These are phyloP conservation scores for Tilletiopsis washingtonensis DNA, from an alignment of 1,284 basidiomycete species.

Conservation along the genomic window DNA sequence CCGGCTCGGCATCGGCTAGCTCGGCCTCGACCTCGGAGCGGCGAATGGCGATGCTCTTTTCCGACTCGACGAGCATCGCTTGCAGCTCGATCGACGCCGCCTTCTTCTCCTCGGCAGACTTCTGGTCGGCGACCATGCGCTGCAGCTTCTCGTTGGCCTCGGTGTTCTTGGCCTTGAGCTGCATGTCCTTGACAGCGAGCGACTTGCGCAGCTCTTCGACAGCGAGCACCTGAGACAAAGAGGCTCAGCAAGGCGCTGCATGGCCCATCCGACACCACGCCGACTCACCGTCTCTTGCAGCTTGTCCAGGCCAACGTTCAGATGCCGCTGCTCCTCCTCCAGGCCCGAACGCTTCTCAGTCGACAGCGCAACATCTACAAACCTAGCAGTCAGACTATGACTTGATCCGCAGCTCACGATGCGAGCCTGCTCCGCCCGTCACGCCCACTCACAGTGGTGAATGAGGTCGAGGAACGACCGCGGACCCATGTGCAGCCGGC, in stretches of 20 bases:
- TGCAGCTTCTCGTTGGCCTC: constrained; percentile 96
- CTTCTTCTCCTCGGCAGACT: constrained; percentile 97
- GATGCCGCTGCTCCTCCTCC: constrained; percentile 96
- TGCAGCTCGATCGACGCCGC: constrained; percentile 92
- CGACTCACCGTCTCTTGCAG: constrained; percentile 70
- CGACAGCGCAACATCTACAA: constrained; percentile 77
- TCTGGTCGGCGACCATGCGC: constrained; percentile 96
- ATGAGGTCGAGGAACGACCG: constrained; percentile 98
- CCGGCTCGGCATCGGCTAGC: constrained; percentile 94
- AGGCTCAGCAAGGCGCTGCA: neutral
- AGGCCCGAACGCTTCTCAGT: constrained; percentile 97
- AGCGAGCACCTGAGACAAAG: constrained; percentile 58
- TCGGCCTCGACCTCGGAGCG: constrained; percentile 84
- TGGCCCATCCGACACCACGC: neutral
- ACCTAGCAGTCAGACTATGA: too few species aligned
- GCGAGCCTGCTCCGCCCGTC: too few species aligned
- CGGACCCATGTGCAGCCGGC: constrained; percentile 94
- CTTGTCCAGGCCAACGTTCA: constrained; percentile 96
- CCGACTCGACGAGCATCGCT: constrained; percentile 81
- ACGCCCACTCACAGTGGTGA: constrained; percentile 63
- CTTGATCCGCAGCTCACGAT: too few species aligned
- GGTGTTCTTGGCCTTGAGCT: constrained; percentile 82
- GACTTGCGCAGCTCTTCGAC: constrained; percentile 75
- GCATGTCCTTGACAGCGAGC: constrained; percentile 84
- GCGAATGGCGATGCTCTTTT: constrained; percentile 79